These are phyloP conservation scores for Artemisia annua DNA, from an alignment of 129 eudicot genomes.

Conservation along the genomic window DNA sequence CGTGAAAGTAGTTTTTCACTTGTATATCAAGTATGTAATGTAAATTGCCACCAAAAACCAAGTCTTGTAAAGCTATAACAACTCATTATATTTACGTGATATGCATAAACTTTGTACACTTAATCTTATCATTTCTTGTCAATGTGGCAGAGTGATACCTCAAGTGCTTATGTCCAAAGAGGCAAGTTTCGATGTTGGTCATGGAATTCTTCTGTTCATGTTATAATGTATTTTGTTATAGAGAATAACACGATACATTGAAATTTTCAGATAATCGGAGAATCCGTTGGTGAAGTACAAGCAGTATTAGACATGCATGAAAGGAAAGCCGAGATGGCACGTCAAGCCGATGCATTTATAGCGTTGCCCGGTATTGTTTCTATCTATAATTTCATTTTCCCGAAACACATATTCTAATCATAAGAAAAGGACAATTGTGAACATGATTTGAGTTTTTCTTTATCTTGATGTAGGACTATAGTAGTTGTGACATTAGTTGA, in stretches of 20 bases:
- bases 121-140: background rate
- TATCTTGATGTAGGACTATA: too few species aligned
- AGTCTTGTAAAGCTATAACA: too few species aligned
- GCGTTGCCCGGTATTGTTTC: slow-evolving; percentile 73
- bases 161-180: slow-evolving; percentile 78
- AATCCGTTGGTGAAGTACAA: slow-evolving; percentile 72
- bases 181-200: slow-evolving; percentile 45
- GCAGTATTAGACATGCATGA: slow-evolving; percentile 86
- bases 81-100: too few species aligned
- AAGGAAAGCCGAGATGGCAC: slow-evolving; percentile 96
- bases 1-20: too few species aligned
- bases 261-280: slow-evolving; percentile 61
- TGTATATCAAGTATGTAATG: too few species aligned
- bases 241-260: background rate
- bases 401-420: background rate
- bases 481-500: background rate
- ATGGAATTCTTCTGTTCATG: background rate
- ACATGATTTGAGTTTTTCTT: background rate
- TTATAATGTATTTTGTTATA: background rate
- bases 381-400: background rate
- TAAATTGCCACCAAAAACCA: too few species aligned
- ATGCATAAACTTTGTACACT: background rate
- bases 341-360: slow-evolving; percentile 88
- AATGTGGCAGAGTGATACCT: slow-evolving; percentile 68
- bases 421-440: background rate